phyloP scores from a whole-genome alignment of 78 protist genomes.

The Dictyostelium citrinum region DNA sequence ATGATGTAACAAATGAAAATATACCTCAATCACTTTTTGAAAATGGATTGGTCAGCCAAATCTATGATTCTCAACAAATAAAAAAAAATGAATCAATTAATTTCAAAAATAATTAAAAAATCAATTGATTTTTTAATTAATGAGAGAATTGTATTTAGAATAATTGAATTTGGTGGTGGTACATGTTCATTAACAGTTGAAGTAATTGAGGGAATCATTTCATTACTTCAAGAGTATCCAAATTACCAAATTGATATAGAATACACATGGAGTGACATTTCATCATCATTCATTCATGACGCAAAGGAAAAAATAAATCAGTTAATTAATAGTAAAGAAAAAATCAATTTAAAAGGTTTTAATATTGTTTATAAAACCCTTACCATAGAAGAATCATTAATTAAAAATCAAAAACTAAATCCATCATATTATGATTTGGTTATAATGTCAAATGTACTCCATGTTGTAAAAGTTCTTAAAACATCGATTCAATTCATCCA shows the following conservation, averaged over 20 bases:
- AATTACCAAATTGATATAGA: background rate
- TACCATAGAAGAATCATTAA: background rate
- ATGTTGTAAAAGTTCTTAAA: background rate
- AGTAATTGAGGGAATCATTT: background rate
- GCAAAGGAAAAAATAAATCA: background rate
- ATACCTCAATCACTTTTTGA: no score
- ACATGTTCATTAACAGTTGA: background rate
- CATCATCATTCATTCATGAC: background rate
- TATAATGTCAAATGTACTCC: background rate
- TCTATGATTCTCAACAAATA: background rate
- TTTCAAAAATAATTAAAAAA: background rate
- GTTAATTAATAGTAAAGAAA: no score
- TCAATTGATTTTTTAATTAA: background rate
- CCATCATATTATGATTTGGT: constrained; percentile 22
- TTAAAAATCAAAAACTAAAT: background rate
- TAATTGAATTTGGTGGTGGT: constrained; percentile 1
- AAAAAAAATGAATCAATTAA: background rate
- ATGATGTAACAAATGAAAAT: no score
- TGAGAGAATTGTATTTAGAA: background rate
- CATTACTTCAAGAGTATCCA: background rate
- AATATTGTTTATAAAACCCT: background rate
- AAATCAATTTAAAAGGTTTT: no score
- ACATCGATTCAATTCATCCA: background rate
- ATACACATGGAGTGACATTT: background rate
- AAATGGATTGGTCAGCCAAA: no score